These are phyloP conservation scores for Talaromyces sp. DNA, from an alignment of 2,329 filamentous ascomycete species.

Conservation along the genomic window DNA sequence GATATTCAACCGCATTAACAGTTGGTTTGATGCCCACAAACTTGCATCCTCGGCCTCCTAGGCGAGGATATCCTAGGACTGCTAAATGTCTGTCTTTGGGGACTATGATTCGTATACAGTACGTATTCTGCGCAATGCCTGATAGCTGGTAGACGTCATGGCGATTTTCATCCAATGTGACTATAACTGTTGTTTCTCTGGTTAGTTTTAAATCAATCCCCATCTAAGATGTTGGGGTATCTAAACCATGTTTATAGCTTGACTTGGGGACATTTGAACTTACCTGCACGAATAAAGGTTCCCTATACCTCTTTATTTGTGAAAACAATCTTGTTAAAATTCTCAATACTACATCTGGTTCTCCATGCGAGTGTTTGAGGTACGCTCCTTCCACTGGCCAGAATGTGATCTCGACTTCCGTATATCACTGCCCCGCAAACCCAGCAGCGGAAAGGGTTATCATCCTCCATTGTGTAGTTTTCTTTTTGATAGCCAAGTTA, in stretches of 20 bases:
- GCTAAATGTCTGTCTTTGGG: conserved; percentile 4
- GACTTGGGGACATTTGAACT: not conserved
- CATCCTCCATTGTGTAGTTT: too few relatives aligned
- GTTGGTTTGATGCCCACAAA: not conserved
- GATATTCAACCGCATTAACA: not conserved
- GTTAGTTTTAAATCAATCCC: not conserved
- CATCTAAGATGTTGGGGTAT: too few relatives aligned
- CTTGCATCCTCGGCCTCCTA: not conserved
- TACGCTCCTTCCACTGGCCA: conserved; percentile 3
- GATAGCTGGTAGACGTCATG: not conserved
- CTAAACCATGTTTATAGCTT: too few relatives aligned
- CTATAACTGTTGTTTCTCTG: conserved; percentile 1
- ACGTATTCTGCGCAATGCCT: conserved; percentile 1
- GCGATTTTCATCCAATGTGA: not conserved
- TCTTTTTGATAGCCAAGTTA: too few relatives aligned
- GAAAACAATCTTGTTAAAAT: conserved; percentile 8
- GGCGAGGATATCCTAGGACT: not conserved
- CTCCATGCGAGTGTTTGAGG: not conserved
- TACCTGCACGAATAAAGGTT: conserved; percentile 7
- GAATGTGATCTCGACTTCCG: not conserved
- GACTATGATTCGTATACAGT: not conserved
- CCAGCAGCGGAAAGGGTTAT: not conserved
- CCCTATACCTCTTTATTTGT: conserved; percentile 2
- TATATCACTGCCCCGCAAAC: not conserved
- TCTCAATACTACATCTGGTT: not conserved